A percentile compares a stretch with the other conserved stretches of the same genome.
These are phyloP conservation scores for Madurella fahalii DNA, from an alignment of 2,329 filamentous ascomycete species.

Conservation along the genomic window DNA sequence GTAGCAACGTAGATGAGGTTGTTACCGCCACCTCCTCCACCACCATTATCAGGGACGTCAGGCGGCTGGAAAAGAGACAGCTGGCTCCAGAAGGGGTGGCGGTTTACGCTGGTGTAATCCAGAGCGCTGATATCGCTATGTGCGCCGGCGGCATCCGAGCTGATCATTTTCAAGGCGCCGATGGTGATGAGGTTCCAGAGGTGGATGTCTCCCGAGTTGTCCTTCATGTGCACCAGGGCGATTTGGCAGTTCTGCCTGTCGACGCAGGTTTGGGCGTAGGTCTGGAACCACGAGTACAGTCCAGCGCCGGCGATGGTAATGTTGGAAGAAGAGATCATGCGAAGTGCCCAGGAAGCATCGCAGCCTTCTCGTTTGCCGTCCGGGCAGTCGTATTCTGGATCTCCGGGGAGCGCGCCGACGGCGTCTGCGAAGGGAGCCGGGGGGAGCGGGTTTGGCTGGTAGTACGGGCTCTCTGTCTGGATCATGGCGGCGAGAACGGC, in stretches of 20 bases:
- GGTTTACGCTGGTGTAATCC: too few relatives aligned
- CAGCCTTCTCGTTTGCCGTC: too few relatives aligned
- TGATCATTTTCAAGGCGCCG: too few relatives aligned
- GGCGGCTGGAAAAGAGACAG: too few relatives aligned
- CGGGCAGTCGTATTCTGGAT: conserved; percentile 8
- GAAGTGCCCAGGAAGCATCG: conserved; percentile 27
- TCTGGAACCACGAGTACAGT: conserved; percentile 28
- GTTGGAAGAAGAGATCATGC: conserved; percentile 15
- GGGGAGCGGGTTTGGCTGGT: conserved; percentile 21
- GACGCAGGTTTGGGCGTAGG: conserved; percentile 23
- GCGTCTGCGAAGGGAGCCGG: conserved; percentile 20
- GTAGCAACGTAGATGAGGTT: conserved; percentile 1
- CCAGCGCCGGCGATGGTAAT: conserved; percentile 27
- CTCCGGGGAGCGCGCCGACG: neutral
- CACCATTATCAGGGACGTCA: too few relatives aligned
- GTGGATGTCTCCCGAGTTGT: too few relatives aligned
- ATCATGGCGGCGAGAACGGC: conserved; percentile 45
- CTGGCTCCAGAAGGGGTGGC: too few relatives aligned
- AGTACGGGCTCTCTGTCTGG: conserved; percentile 34
- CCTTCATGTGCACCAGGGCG: too few relatives aligned
- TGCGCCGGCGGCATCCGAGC: too few relatives aligned
- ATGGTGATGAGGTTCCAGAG: too few relatives aligned
- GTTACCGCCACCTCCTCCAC: neutral
- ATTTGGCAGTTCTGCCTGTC: conserved; percentile 25
- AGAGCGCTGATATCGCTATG: too few relatives aligned